Conservation (phyloP, 441 rosid species). For the Arabidopsis hybrid region DNA sequence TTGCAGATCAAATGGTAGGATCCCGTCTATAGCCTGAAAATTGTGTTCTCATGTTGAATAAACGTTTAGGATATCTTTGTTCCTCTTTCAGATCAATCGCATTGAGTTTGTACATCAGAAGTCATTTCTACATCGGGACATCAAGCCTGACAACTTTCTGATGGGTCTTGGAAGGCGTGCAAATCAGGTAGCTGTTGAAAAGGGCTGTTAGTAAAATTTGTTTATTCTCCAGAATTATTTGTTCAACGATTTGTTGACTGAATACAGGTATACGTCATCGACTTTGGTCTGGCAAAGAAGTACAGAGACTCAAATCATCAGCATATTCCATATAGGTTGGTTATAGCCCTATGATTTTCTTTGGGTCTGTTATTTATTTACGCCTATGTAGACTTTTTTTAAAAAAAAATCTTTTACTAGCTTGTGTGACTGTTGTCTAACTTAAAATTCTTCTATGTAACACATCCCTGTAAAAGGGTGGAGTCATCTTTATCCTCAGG, state of each 20-base stretch:
- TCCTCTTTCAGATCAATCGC: constrained; percentile 71
- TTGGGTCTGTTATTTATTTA: constrained; percentile 23
- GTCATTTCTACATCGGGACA: constrained; percentile 88
- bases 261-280: constrained; percentile 79
- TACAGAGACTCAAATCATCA: constrained; percentile 83
- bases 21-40: constrained; percentile 17
- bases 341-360: constrained; percentile 23
- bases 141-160: constrained; percentile 95
- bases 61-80: constrained; percentile 20
- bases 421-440: constrained; percentile 10
- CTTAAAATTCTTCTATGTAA: constrained; percentile 7
- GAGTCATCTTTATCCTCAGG: neutral
- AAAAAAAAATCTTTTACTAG: neutral
- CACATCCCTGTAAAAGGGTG: constrained; percentile 11
- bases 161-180: constrained; percentile 98
- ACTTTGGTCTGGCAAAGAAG: constrained; percentile 93
- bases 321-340: constrained; percentile 90
- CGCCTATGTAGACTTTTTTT: neutral
- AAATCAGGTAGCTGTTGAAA: constrained; percentile 62
- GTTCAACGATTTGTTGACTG: constrained; percentile 21
- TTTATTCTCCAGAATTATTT: constrained; percentile 14
- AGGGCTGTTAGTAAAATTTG: neutral
- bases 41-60: neutral
- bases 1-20: constrained; percentile 93
- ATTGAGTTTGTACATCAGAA: constrained; percentile 87